These are phyloP conservation scores for Pythium folliculosum DNA, from an alignment of 352 stramenopile genomes.

Conservation along the genomic window DNA sequence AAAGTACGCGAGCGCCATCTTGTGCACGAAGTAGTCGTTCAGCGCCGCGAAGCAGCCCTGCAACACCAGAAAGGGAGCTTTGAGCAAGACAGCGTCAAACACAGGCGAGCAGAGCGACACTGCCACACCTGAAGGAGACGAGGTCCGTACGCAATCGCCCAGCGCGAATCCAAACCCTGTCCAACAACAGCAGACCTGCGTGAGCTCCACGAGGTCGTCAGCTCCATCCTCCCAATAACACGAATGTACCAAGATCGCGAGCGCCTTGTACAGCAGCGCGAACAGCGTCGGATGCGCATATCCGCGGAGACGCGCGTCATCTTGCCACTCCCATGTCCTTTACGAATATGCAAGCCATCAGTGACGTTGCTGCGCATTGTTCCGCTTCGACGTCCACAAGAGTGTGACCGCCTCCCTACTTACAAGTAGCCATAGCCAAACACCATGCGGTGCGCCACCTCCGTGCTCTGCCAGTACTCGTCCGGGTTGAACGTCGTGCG, in stretches of 20 bases:
- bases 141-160: conserved; percentile 78
- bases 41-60: conserved; percentile 60
- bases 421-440: conserved; percentile 87
- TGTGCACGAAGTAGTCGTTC: conserved; percentile 80
- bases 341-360: neutral
- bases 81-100: neutral
- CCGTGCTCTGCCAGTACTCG: conserved; percentile 89
- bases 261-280: conserved; percentile 73
- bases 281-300: conserved; percentile 82
- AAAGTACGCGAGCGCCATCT: conserved; percentile 64
- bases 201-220: neutral
- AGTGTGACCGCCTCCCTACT: conserved; percentile 9
- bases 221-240: neutral
- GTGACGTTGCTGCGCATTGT: neutral
- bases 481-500: conserved; percentile 87
- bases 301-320: conserved; percentile 64
- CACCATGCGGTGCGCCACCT: conserved; percentile 85
- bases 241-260: conserved; percentile 55
- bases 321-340: conserved; percentile 88
- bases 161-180: conserved; percentile 79
- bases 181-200: neutral
- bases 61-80: neutral
- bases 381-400: neutral
- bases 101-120: too few species aligned
- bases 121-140: conserved; percentile 60